phyloP scores from a whole-genome alignment of 2,329 filamentous ascomycete species.

The Phaeosphaeriaceae sp. region DNA sequence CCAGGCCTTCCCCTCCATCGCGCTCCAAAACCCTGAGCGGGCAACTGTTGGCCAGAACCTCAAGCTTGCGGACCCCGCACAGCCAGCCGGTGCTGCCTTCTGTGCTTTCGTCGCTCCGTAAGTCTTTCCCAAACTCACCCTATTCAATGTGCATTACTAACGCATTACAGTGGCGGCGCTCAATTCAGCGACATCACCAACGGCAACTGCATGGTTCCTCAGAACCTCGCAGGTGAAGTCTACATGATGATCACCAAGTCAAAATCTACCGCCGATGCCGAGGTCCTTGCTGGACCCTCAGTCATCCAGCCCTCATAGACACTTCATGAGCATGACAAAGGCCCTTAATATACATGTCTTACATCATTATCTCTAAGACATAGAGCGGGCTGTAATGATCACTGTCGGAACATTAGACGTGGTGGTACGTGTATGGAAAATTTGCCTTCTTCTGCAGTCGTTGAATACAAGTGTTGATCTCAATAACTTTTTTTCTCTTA shows the following conservation, averaged over 20 bases:
- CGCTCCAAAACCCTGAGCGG: conserved; percentile 60
- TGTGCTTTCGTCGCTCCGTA: conserved; percentile 72
- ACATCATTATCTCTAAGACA: conserved; percentile 2
- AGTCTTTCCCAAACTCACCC: conserved; percentile 40
- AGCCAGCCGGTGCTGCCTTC: conserved; percentile 57
- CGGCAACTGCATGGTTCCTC: conserved; percentile 66
- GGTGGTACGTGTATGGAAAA: conserved; percentile 29
- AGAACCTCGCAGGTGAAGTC: conserved; percentile 66
- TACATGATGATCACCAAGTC: conserved; percentile 70
- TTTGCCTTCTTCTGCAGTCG: conserved; percentile 42
- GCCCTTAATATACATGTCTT: conserved; percentile 7
- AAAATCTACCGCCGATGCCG: conserved; percentile 46
- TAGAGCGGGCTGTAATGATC: conserved; percentile 2
- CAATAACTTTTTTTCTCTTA: conserved; percentile 26
- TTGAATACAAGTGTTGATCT: conserved; percentile 47
- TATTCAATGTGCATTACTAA: conserved; percentile 26
- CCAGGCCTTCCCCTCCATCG: conserved; percentile 65
- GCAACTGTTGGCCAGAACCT: conserved; percentile 48
- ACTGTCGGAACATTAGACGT: conserved; percentile 9
- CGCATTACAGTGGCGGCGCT: conserved; percentile 35
- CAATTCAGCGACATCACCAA: conserved; percentile 64
- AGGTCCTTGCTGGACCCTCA: conserved; percentile 65
- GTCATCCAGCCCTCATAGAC: conserved; percentile 48
- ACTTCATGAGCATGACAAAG: conserved; percentile 2
- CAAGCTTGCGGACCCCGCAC: conserved; percentile 44